A percentile compares a stretch with the other conserved stretches of the same genome.
These are phyloP conservation scores for Pisolithus thermaeus DNA, from an alignment of 1,284 basidiomycete species.

Conservation along the genomic window DNA sequence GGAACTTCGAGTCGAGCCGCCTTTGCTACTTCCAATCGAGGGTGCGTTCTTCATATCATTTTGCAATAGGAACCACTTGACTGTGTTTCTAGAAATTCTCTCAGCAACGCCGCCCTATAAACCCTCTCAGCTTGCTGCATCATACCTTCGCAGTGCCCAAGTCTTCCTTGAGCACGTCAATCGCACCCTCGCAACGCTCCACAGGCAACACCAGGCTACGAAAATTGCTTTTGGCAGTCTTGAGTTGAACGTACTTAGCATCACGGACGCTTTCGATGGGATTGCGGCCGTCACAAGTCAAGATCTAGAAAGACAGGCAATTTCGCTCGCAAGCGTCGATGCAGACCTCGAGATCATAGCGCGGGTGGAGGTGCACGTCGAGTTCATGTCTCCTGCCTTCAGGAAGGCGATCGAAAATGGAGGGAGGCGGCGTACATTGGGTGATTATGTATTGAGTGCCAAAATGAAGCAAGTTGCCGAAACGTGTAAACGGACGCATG, in stretches of 20 bases:
- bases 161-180: conserved; percentile 56
- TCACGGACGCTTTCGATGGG: conserved; percentile 64
- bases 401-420: conserved; percentile 64
- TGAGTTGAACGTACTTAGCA: conserved; percentile 63
- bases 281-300: conserved; percentile 48
- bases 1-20: conserved; percentile 52
- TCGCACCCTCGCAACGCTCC: conserved; percentile 45
- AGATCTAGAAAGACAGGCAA: conserved; percentile 59
- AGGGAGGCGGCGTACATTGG: conserved; percentile 61
- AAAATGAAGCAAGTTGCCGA: conserved; percentile 79
- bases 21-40: conserved; percentile 61
- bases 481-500: conserved; percentile 65
- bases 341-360: conserved; percentile 65
- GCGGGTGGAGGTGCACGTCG: conserved; percentile 60
- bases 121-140: conserved; percentile 55
- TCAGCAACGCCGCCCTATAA: conserved; percentile 67
- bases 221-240: conserved; percentile 63
- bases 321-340: conserved; percentile 54
- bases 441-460: conserved; percentile 70
- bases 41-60: conserved; percentile 33
- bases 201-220: conserved; percentile 59
- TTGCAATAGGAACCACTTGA: background rate
- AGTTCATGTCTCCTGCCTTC: conserved; percentile 61
- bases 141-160: conserved; percentile 58
- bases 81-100: conserved; percentile 43